Base-by-base conservation (phyloP, 495 filamentous ascomycete genomes). In the Aspergillus funiculosus region DNA sequence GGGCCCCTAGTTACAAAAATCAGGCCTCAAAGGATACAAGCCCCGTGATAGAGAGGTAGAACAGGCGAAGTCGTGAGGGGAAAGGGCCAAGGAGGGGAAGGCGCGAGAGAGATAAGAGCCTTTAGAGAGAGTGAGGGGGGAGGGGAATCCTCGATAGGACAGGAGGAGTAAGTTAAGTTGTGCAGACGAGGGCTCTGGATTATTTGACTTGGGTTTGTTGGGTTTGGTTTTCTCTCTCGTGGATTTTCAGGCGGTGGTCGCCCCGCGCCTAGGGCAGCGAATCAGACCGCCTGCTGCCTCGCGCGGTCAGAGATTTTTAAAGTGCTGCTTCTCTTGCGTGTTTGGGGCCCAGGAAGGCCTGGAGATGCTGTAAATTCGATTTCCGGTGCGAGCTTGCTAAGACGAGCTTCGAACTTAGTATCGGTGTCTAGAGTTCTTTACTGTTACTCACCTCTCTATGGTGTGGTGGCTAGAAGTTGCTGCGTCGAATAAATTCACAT, bases 181-280 rank as follows among this genome's bases (percentile, higher is more conserved):
- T 44, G 36, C 51, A 54, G 43, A 49, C 22, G 40, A 53, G 42
- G 39, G 39, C 45, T 24, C 45, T n/a, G n/a, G n/a, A n/a, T n/a
- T n/a, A n/a, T n/a, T n/a, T 30, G 26, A 31, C 26, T 53, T 53
- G 50, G 54, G 51, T 57, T 57, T 53, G 54, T 53, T 53, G 47
- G 54, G 46, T 54, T 57, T 57, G 44, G 43, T 58, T 56, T 59
- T 52, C 46, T 53, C 56, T 53, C 56, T 66, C 54, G 61, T 60
- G 64, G 60, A 62, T 69, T 69, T 69, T 69, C 55, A 50, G 49
- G 46, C 50, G 54, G 43, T 50, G 46, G 43, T 59, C 51, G 56
- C 56, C 63, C 63, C 65, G 67, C 63, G 64, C 56, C 57, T 63
- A 62, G 59, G 59, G 60, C 65, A 62, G 62, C 64, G 63, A 67